Evolutionary conservation across 768 basidiomycete genomes (phyloP).

Genomic region (Lactifluus rugatus): DNA sequence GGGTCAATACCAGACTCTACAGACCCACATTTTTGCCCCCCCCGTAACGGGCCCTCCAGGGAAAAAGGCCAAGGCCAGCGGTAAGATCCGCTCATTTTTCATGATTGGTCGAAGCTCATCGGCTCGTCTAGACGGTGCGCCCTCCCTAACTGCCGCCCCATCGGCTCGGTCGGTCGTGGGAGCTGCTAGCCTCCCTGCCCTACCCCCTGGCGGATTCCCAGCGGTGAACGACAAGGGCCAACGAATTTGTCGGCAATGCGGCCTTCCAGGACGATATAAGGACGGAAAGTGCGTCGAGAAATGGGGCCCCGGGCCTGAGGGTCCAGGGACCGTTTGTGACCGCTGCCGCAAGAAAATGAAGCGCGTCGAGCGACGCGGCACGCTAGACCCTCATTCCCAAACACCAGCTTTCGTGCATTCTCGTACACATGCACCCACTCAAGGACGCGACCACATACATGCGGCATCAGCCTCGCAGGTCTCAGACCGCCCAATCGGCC

Average conservation of each 20-base stretch:
- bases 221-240: conserved; percentile 40
- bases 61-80: conserved; percentile 49
- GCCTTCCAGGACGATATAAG: conserved; percentile 60
- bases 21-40: conserved; percentile 64
- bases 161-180: conserved; percentile 9
- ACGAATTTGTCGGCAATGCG: conserved; percentile 62
- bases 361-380: conserved; percentile 61
- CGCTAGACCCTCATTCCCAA: conserved; percentile 35
- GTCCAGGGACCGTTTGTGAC: conserved; percentile 74
- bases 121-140: not conserved
- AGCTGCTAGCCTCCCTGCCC: conserved; percentile 19
- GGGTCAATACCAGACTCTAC: conserved; percentile 37
- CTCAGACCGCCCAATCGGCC: conserved; percentile 12
- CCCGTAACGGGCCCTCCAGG: conserved; percentile 63
- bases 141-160: conserved; percentile 5
- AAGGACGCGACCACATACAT: conserved; percentile 9
- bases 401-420: conserved; percentile 8
- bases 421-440: conserved; percentile 4
- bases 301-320: conserved; percentile 73
- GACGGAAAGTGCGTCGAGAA: conserved; percentile 77
- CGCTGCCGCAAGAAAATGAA: conserved; percentile 79
- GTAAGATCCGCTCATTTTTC: conserved; percentile 6
- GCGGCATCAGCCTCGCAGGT: not conserved
- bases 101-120: not conserved
- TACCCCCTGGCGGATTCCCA: conserved; percentile 28